Conservation (phyloP, 176 grass and related monocot species). For the Aegilops umbellulata region DNA sequence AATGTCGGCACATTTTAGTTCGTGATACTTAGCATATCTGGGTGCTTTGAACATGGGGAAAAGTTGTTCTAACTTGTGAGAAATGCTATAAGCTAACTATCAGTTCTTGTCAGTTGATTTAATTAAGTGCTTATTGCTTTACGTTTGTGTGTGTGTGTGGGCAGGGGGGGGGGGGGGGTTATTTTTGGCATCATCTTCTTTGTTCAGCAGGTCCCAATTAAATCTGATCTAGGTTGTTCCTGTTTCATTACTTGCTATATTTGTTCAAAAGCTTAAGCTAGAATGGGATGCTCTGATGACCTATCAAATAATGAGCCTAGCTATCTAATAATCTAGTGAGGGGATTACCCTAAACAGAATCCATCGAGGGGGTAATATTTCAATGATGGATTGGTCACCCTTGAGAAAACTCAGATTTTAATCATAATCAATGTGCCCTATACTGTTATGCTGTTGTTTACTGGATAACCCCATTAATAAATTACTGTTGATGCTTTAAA, state of each 20-base stretch:
- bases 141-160: not conserved
- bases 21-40: not conserved
- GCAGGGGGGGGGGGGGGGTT: not conserved
- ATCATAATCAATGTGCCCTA: not conserved
- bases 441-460: not conserved
- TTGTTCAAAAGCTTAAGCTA: not conserved
- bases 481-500: not conserved
- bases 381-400: not conserved
- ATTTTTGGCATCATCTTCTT: not conserved
- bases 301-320: not conserved
- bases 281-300: not conserved
- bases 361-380: not conserved
- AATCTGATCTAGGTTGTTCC: not conserved
- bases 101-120: not conserved
- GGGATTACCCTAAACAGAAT: not conserved
- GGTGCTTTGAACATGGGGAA: slow-evolving; percentile 10
- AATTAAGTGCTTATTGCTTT: not conserved
- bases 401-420: not conserved
- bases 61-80: not conserved
- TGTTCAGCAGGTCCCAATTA: not conserved
- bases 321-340: too few species aligned
- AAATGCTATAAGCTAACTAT: not conserved
- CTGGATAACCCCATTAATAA: not conserved
- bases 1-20: not conserved
- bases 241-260: not conserved